A percentile compares a stretch with the other conserved stretches of the same genome.
Conservation (phyloP, 345 rosid species). For the Hibiscus tridactylites region DNA sequence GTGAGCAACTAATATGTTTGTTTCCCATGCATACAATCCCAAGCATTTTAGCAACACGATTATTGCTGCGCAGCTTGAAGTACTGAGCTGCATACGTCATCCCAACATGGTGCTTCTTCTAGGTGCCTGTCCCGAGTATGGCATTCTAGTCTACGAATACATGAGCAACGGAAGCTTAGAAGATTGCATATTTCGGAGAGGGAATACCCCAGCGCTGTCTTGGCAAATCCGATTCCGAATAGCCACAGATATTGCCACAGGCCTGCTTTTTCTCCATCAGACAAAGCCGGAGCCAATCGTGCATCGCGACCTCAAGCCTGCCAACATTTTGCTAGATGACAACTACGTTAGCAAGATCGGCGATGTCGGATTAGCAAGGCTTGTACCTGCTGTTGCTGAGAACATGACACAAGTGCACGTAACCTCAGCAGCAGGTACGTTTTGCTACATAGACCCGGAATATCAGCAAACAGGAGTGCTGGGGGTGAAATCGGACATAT, state of each 20-base stretch:
- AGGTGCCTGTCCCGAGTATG: conserved; percentile 87
- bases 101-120: conserved; percentile 66
- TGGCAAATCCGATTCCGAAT: conserved; percentile 85
- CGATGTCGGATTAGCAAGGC: conserved; percentile 81
- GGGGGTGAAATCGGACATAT: conserved; percentile 82
- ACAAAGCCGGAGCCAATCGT: conserved; percentile 90
- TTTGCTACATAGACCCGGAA: conserved; percentile 93
- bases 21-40: background rate
- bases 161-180: conserved; percentile 91
- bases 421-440: conserved; percentile 82
- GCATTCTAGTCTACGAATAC: conserved; percentile 77
- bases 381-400: conserved; percentile 78
- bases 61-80: conserved; percentile 45
- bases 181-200: conserved; percentile 47
- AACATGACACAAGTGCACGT: conserved; percentile 59
- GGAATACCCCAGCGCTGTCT: conserved; percentile 47
- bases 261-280: conserved; percentile 86
- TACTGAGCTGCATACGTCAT: conserved; percentile 84
- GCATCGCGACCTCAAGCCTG: conserved; percentile 94
- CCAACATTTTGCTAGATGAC: conserved; percentile 73
- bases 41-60: background rate
- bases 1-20: conserved; percentile 22
- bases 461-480: conserved; percentile 95
- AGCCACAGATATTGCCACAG: conserved; percentile 77
- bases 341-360: conserved; percentile 74